Conservation (phyloP, 805 yeast genomes). For the Huiozyma naganishii region DNA sequence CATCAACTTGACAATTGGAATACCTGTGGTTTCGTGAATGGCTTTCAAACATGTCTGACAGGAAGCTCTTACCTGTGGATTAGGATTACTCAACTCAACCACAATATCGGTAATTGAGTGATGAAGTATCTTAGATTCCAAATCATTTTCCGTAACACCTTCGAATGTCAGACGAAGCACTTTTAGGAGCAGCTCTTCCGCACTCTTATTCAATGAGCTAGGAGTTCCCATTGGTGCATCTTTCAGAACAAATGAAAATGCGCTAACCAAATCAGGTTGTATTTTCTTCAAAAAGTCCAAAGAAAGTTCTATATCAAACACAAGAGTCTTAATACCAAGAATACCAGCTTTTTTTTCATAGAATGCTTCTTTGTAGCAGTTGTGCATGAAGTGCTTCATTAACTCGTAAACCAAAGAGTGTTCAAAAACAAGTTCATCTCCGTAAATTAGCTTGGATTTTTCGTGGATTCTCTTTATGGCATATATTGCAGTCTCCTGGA, state of each 20-base stretch:
- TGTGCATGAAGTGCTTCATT: slow-evolving; percentile 76
- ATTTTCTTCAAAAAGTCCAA: slow-evolving; percentile 62
- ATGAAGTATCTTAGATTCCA: slow-evolving; percentile 59
- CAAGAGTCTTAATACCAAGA: slow-evolving; percentile 64
- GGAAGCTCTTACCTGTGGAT: slow-evolving; percentile 68
- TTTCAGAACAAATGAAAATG: slow-evolving; percentile 78
- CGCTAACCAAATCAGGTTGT: slow-evolving; percentile 76
- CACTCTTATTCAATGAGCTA: slow-evolving; percentile 58
- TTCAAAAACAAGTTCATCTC: slow-evolving; percentile 53
- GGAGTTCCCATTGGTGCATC: slow-evolving; percentile 90
- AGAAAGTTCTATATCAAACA: slow-evolving; percentile 59
- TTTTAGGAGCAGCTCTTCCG: slow-evolving; percentile 54
- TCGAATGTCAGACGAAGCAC: slow-evolving; percentile 57
- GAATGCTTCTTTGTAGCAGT: slow-evolving; percentile 83
- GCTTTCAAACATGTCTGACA: slow-evolving; percentile 61
- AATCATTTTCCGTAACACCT: slow-evolving; percentile 47
- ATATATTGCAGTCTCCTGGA: slow-evolving; percentile 58
- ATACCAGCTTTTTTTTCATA: slow-evolving; percentile 84
- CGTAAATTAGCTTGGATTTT: slow-evolving; percentile 58
- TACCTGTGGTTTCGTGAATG: slow-evolving; percentile 58
- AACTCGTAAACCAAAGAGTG: slow-evolving; percentile 69
- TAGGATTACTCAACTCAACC: slow-evolving; percentile 86
- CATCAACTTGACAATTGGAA: slow-evolving; percentile 64
- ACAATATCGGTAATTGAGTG: slow-evolving; percentile 82
- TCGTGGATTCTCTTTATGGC: slow-evolving; percentile 53